Base-by-base conservation (phyloP, 257 asterid genomes). In the Mitragyna speciosa region DNA sequence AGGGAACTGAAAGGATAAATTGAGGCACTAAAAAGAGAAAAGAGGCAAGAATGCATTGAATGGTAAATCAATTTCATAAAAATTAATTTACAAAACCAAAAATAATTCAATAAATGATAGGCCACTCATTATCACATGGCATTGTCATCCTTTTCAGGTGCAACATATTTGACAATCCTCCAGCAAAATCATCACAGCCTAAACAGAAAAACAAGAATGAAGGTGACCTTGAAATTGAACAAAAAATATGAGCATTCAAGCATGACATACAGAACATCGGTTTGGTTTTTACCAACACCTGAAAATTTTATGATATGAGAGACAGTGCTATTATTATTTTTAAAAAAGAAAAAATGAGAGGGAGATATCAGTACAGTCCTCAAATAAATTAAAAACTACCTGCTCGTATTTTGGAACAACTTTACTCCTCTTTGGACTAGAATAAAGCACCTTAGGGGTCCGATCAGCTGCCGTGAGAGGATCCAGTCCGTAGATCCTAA, bases 401-500 rank as follows among this genome's bases (percentile, higher is more conserved):
- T 89, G 91, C 82, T 83, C 84, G 76, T 79, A 86, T 47, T 85
- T 75, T 54, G 65, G 85, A 59, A 86, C 89, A 73, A 36, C 16
- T 78, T 72, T 83, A 80, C 79, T 77, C 68, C 54, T 83, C 68
- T 79, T 86, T 8, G 90, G 90, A 77, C 80, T 84, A 6, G 92
- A 87, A 82, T 82, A 87, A 47, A 89, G 90, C 78, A 84, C 78
- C 85, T 90, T 91, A 73, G 88, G 78, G 20, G 85, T 81, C 67
- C 78, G 82, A 82, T 90, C 91, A 84, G 90, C 74, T 75, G 85
- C 92, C 89, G 86, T 85, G 56, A 89, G 77, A 6, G 91, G 91
- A 82, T 90, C 93, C 33, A 73, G 90, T 26, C 95, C 94, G 41
- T 90, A 88, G 54, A 91, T 76, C 77, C 95, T 88, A 78, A 93